Evolutionary conservation across 495 filamentous ascomycete genomes (phyloP), one percentile per base, ranked within the genome.

Genomic region (Chaetomidium leptoderma): DNA sequence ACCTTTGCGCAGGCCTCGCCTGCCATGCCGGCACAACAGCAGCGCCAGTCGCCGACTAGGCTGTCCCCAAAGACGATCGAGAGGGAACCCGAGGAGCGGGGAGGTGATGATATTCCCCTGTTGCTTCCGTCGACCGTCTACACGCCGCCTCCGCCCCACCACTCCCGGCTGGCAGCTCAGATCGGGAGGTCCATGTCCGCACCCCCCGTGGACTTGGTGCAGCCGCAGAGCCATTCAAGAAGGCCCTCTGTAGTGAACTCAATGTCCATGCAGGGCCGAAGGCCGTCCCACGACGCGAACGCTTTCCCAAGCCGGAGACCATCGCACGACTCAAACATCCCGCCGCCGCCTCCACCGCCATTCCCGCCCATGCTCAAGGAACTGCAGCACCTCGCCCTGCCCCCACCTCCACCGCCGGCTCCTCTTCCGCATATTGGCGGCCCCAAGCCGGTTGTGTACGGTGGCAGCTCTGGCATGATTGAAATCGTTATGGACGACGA

Each of bases 371-470:
- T 95, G 30, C 76, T 96, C 37, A 84, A 85, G 49, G 88, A 96
- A 61, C 81, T 95, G n/a, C 87, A 91, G 66, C 91, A 96, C 71
- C 80, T 96, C 9, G 84, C 85, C 27, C 76, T 65, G 16, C 83
- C 83, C 5, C 83, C 86, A 3, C 86, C 85, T 4, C 86, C 85
- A 0, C 86, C 86, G 11, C 85, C 87, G 3, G 85, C 85, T 1
- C 87, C 80, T 1, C 55, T 78, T 6, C 73, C 75, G 2, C 63
- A 67, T n/a, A 21, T 56, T 9, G 58, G 26, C 17, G 65, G 61
- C 42, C 42, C 57, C 49, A 66, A 73, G 14, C 67, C 65, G 11
- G 56, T 67, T 14, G 67, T 75, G 19, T 77, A 74, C 59, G 68
- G 64, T 49, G 68, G 67, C 21, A 36, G 81, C 82, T 86, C 80